Conservation (phyloP, 2,329 filamentous ascomycete species). For the Fusarium sp. region DNA sequence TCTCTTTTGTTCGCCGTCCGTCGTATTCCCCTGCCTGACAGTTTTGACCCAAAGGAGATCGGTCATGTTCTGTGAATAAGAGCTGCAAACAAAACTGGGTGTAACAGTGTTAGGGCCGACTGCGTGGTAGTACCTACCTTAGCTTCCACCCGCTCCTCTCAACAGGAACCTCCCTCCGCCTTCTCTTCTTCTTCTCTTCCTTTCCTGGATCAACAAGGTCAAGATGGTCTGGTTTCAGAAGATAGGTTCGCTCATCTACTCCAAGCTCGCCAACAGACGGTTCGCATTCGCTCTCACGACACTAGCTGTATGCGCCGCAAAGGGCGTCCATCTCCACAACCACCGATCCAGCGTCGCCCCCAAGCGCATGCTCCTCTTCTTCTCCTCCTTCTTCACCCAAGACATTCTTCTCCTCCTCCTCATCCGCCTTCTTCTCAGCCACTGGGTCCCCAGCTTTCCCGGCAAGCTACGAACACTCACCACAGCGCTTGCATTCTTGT, state of each 20-base stretch:
- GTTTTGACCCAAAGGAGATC: neutral
- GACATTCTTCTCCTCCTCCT: conserved; percentile 46
- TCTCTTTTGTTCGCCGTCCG: neutral
- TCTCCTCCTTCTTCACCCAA: conserved; percentile 49
- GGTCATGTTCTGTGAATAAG: neutral
- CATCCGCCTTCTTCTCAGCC: conserved; percentile 45
- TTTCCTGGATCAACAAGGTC: neutral
- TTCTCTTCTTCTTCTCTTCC: neutral
- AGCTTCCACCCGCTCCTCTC: neutral
- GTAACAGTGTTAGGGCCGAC: conserved; percentile 18
- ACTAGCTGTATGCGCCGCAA: conserved; percentile 45
- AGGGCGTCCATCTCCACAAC: conserved; percentile 46
- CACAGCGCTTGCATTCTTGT: conserved; percentile 15
- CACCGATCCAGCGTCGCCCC: conserved; percentile 45
- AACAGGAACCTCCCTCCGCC: neutral
- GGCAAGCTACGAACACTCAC: conserved; percentile 23
- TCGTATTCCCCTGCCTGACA: neutral
- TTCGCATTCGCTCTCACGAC: conserved; percentile 47
- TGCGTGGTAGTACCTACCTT: neutral
- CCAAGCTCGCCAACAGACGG: conserved; percentile 42
- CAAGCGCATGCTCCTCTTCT: conserved; percentile 44
- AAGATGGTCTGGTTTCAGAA: conserved; percentile 14
- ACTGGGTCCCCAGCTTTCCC: conserved; percentile 32
- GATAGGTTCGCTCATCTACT: conserved; percentile 23
- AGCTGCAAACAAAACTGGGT: neutral